These are phyloP conservation scores for Cicer pinnatifidum DNA, from an alignment of 306 rosid species.

Conservation along the genomic window DNA sequence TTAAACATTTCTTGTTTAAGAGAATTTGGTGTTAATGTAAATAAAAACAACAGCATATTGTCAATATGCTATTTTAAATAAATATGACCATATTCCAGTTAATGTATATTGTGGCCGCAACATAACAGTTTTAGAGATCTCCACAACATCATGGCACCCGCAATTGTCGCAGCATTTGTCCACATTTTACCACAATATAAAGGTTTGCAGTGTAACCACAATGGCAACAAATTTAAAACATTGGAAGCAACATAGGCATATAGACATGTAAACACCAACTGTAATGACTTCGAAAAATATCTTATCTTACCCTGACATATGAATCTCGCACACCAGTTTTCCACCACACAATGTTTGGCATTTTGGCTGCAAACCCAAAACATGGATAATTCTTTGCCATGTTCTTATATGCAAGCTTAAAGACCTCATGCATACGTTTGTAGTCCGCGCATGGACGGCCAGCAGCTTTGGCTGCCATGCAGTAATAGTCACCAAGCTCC, in stretches of 20 bases:
- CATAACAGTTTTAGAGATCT: too few species aligned
- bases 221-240: too few species aligned
- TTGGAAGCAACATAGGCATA: slow-evolving; percentile 23
- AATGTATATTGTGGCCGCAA: too few species aligned
- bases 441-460: slow-evolving; percentile 93
- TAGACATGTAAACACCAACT: background rate
- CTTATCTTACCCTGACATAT: slow-evolving; percentile 82
- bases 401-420: slow-evolving; percentile 82
- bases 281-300: slow-evolving; percentile 35
- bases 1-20: background rate
- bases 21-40: slow-evolving; percentile 5
- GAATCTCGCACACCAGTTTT: slow-evolving; percentile 89
- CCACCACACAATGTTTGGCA: slow-evolving; percentile 95
- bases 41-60: background rate
- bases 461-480: slow-evolving; percentile 97
- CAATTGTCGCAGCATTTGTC: too few species aligned
- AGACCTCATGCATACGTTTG: slow-evolving; percentile 84
- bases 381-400: slow-evolving; percentile 90
- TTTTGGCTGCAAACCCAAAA: slow-evolving; percentile 80
- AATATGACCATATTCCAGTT: too few species aligned
- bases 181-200: too few species aligned
- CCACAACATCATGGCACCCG: too few species aligned
- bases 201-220: too few species aligned
- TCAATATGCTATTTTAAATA: slow-evolving; percentile 1
- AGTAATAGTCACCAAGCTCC: slow-evolving; percentile 93